A percentile compares a stretch with the other conserved stretches of the same genome.
Evolutionary conservation across 2,329 filamentous ascomycete species (phyloP).

Genomic region (Alternaria sp.): DNA sequence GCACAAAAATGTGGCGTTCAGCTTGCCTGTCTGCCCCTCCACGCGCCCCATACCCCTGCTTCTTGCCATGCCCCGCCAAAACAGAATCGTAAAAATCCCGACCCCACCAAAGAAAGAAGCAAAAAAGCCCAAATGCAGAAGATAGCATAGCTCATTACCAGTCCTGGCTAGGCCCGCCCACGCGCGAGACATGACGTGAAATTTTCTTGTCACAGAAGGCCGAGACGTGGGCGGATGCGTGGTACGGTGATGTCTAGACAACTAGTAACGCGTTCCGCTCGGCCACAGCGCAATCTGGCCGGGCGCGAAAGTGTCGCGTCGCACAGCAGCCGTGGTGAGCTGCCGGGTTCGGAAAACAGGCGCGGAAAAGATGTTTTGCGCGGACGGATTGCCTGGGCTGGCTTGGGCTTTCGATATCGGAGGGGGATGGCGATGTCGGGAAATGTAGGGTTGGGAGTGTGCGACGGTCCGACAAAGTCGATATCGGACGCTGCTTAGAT

Average conservation of each 20-base stretch:
- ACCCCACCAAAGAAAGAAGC: constrained; percentile 4
- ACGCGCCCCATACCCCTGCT: constrained; percentile 3
- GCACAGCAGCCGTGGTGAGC: neutral
- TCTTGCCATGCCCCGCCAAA: neutral
- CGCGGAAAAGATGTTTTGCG: neutral
- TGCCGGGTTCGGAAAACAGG: constrained; percentile 1
- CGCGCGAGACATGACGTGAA: neutral
- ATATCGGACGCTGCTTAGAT: neutral
- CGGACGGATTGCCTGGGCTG: neutral
- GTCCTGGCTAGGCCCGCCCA: neutral
- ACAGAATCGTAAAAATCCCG: constrained; percentile 6
- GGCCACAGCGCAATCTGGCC: neutral
- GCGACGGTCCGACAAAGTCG: neutral
- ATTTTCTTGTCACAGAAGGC: neutral
- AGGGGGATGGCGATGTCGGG: constrained; percentile 6
- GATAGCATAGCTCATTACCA: constrained; percentile 11
- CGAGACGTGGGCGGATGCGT: neutral
- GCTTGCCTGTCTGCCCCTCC: neutral
- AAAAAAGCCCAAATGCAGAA: constrained; percentile 10
- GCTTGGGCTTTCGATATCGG: constrained; percentile 9
- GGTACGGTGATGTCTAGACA: neutral
- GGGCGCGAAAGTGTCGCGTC: constrained; percentile 1
- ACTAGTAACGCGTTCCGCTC: neutral
- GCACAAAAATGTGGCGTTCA: neutral
- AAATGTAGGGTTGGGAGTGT: neutral